These are phyloP conservation scores for Colletotrichum zoysiae DNA, from an alignment of 2,329 filamentous ascomycete genomes.

Conservation along the genomic window DNA sequence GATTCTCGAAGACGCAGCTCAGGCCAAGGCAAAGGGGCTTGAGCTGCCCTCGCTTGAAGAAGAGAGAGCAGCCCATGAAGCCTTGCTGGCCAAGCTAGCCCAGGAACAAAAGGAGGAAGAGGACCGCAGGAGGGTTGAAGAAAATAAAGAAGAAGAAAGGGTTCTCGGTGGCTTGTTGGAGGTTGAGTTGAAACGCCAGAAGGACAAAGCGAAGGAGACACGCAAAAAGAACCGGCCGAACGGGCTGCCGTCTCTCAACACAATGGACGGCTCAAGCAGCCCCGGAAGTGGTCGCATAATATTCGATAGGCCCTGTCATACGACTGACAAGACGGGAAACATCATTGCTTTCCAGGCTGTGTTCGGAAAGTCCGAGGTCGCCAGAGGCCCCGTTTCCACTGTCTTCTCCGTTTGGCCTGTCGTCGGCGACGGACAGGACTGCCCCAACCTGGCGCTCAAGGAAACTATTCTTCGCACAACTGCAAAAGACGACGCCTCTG, in stretches of 20 bases:
- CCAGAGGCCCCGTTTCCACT: slow-evolving; percentile 74
- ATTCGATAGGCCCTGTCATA: slow-evolving; percentile 76
- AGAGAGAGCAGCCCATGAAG: slow-evolving; percentile 87
- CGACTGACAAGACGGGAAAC: slow-evolving; percentile 74
- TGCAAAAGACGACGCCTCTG: slow-evolving; percentile 70
- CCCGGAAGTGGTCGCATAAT: slow-evolving; percentile 59
- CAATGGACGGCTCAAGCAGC: slow-evolving; percentile 49
- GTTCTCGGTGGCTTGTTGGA: slow-evolving; percentile 78
- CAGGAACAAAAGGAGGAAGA: slow-evolving; percentile 67
- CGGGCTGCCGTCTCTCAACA: slow-evolving; percentile 52
- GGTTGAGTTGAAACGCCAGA: slow-evolving; percentile 77
- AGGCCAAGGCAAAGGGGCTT: slow-evolving; percentile 79
- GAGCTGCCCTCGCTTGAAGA: slow-evolving; percentile 89
- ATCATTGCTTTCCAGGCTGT: slow-evolving; percentile 78
- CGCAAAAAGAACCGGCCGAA: slow-evolving; percentile 70
- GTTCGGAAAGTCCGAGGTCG: slow-evolving; percentile 75
- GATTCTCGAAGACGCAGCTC: slow-evolving; percentile 87
- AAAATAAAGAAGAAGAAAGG: slow-evolving; percentile 76
- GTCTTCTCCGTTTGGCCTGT: slow-evolving; percentile 81
- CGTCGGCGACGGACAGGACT: slow-evolving; percentile 64
- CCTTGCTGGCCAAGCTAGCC: slow-evolving; percentile 72
- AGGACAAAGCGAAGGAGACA: slow-evolving; percentile 72
- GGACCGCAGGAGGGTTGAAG: slow-evolving; percentile 66
- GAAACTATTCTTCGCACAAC: slow-evolving; percentile 71
- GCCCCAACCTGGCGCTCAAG: slow-evolving; percentile 80